A percentile compares a stretch with the other conserved stretches of the same genome.
phyloP scores from a whole-genome alignment of 495 filamentous ascomycete genomes.

The Penicillium chermesinum region DNA sequence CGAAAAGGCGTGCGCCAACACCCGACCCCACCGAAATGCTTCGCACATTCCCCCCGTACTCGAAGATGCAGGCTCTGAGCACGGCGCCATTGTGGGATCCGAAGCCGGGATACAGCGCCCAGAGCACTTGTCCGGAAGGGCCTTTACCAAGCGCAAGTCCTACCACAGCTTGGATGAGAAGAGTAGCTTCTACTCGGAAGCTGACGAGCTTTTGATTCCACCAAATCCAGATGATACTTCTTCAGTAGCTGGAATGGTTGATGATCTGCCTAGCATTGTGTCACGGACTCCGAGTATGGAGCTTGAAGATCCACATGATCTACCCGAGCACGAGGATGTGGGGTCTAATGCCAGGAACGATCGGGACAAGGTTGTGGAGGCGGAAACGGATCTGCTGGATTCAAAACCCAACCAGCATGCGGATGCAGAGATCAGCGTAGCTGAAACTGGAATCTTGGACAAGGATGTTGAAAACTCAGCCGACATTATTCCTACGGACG shows the following conservation, averaged over 20 bases:
- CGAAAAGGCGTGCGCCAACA: background rate
- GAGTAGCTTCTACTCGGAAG: slow-evolving; percentile 17
- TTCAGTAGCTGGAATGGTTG: slow-evolving; percentile 23
- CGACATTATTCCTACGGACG: background rate
- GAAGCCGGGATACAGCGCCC: slow-evolving; percentile 30
- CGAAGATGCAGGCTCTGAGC: slow-evolving; percentile 31
- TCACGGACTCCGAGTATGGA: slow-evolving; percentile 21
- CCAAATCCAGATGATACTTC: slow-evolving; percentile 22
- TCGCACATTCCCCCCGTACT: slow-evolving; percentile 10
- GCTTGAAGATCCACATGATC: background rate
- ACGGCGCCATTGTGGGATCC: slow-evolving; percentile 34
- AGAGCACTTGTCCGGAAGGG: slow-evolving; percentile 23
- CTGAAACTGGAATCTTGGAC: background rate
- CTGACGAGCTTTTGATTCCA: slow-evolving; percentile 21
- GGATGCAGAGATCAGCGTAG: background rate
- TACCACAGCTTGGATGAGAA: slow-evolving; percentile 8
- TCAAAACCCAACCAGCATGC: background rate
- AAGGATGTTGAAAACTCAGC: background rate
- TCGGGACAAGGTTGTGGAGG: background rate
- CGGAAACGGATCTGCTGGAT: background rate
- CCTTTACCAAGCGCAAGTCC: slow-evolving; percentile 18
- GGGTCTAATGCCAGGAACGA: background rate
- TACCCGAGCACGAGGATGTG: background rate
- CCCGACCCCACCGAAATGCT: slow-evolving; percentile 1
- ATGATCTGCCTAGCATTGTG: slow-evolving; percentile 18